Conservation (phyloP, 768 basidiomycete genomes). For the Lactifluus hygrophoroides region DNA sequence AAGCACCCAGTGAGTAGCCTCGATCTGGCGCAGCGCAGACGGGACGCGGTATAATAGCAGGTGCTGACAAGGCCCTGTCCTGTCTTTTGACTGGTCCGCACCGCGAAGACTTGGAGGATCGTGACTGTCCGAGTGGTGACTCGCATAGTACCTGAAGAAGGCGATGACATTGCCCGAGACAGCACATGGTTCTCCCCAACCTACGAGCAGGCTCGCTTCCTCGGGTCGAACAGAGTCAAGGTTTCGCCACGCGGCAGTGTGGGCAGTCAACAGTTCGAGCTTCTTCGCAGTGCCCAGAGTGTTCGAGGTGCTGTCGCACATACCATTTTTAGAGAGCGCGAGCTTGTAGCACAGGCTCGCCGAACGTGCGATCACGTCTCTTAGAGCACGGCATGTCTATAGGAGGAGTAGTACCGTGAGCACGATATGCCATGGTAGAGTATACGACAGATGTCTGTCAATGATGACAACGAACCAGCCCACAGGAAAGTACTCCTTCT, state of each 20-base stretch:
- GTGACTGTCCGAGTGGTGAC: too few relatives aligned
- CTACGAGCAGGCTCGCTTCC: not conserved
- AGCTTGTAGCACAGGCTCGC: too few relatives aligned
- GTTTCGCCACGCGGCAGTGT: not conserved
- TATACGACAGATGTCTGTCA: too few relatives aligned
- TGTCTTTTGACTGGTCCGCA: too few relatives aligned
- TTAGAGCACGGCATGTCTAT: not conserved
- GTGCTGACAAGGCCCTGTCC: not conserved
- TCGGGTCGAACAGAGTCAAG: not conserved
- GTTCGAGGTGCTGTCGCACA: not conserved
- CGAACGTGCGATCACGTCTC: not conserved
- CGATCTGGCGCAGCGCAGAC: not conserved
- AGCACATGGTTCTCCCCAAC: not conserved
- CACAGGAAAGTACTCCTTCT: not conserved
- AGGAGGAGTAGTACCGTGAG: too few relatives aligned
- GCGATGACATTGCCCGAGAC: not conserved
- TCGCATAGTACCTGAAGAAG: too few relatives aligned
- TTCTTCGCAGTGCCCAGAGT: not conserved
- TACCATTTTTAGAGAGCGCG: too few relatives aligned
- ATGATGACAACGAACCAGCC: not conserved
- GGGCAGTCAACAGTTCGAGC: not conserved
- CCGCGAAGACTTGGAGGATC: too few relatives aligned
- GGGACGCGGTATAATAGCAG: not conserved
- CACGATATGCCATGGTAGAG: not conserved
- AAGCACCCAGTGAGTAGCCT: not conserved